Base-by-base conservation (phyloP, 2,329 filamentous ascomycete genomes). In the Pleoardoris graminearum region DNA sequence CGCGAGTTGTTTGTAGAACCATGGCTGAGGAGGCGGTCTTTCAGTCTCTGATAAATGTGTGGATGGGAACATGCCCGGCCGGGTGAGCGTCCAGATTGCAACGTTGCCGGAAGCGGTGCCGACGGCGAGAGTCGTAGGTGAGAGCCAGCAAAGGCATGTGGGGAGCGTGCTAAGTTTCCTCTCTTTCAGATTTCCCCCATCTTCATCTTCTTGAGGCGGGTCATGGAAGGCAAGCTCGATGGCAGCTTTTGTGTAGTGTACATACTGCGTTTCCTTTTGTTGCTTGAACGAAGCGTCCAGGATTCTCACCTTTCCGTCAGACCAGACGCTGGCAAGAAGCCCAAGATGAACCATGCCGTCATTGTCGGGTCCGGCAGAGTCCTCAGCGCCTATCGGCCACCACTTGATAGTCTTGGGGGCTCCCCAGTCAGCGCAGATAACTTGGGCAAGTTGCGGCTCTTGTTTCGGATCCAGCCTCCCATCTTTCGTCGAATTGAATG, bases 361-460 rank as follows among this genome's bases (percentile, higher is more conserved):
- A 21, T 75, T 66, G 11, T 70, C 60, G 1, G 69, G 57, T 19
- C 63, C 41, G 0, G 35, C 23, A 8, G 21, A 47, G 1, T 64
- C 57, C 32, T 53, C 39, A 3, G 72, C 70, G 29, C 66, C 63
- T 41, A 80, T 70, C 10, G 81, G 81, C 65, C 82, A 84, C 83
- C 83, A 87, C 53, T 77, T 75, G 23, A 86, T 70, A 7, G 76
- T 72, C 56, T 77, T 80, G 16, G 84, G 68, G 51, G 81, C 76
- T 2, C 83, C 84, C 77, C 82, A 85, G 19, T 82, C 75, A 2
- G 79, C 78, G 58, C 82, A 84, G n/a, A 86, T 65, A 3, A 81
- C 77, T 30, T 79, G 59, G 22, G 73, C 72, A 36, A 85, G 72
- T 38, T 67, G 63, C 3, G 84, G 83, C 14, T 73, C 60, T 7